Percentiles rank a stretch among this genome's conserved stretches.
Evolutionary conservation across 2,329 filamentous ascomycete species (phyloP).

Genomic region (Ceratocystis ficicola): DNA sequence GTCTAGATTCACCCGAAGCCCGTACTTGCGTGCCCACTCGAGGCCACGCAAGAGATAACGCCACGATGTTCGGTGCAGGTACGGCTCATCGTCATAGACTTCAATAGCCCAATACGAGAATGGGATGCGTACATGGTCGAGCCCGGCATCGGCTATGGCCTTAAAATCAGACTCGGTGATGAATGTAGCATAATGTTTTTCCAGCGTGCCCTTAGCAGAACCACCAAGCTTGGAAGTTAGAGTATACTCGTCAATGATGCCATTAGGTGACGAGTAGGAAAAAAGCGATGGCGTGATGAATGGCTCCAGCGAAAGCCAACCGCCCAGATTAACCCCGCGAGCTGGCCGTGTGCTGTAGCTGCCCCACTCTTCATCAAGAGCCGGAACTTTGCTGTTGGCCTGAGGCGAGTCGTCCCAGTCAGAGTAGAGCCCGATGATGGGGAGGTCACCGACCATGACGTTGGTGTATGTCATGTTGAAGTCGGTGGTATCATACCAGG

Average conservation of each 20-base stretch:
- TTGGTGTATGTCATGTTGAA: slow-evolving; percentile 94
- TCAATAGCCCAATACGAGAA: slow-evolving; percentile 92
- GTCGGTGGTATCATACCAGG: slow-evolving; percentile 78
- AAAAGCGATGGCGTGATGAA: slow-evolving; percentile 95
- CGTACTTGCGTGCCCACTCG: slow-evolving; percentile 87
- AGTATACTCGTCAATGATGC: slow-evolving; percentile 81
- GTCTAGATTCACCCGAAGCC: slow-evolving; percentile 84
- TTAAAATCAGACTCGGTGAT: slow-evolving; percentile 73
- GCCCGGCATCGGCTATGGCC: slow-evolving; percentile 72
- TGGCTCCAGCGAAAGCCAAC: slow-evolving; percentile 87
- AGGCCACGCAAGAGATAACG: slow-evolving; percentile 84
- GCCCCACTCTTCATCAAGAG: slow-evolving; percentile 62
- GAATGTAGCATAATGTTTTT: slow-evolving; percentile 84
- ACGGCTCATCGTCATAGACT: slow-evolving; percentile 75
- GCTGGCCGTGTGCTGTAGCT: slow-evolving; percentile 68
- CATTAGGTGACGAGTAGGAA: slow-evolving; percentile 46
- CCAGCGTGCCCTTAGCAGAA: slow-evolving; percentile 53
- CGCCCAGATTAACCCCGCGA: slow-evolving; percentile 82
- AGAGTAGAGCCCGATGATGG: slow-evolving; percentile 76
- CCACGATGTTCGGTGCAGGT: slow-evolving; percentile 78
- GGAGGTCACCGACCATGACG: slow-evolving; percentile 70
- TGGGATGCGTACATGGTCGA: slow-evolving; percentile 94
- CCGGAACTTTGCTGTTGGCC: slow-evolving; percentile 68
- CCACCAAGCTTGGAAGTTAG: slow-evolving; percentile 59
- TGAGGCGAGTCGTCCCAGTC: slow-evolving; percentile 72